These are phyloP conservation scores for Phialophora chinensis DNA, from an alignment of 2,329 filamentous ascomycete species.

Conservation along the genomic window DNA sequence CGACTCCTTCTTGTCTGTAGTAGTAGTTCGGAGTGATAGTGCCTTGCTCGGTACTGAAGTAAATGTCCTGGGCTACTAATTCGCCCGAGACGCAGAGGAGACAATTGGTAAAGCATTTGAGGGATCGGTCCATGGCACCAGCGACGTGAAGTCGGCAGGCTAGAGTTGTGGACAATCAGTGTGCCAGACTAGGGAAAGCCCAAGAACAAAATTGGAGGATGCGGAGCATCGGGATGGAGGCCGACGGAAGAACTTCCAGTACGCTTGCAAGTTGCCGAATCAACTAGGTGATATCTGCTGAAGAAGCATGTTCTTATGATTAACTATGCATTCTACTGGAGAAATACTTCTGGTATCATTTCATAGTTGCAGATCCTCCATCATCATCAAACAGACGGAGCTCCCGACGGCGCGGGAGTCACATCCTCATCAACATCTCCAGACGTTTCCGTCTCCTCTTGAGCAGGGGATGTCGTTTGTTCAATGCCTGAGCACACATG, in stretches of 20 bases:
- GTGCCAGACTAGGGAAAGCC: background rate
- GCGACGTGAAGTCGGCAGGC: background rate
- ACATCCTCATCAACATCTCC: background rate
- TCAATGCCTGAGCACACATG: background rate
- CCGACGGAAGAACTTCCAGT: background rate
- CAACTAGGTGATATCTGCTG: background rate
- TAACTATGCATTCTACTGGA: background rate
- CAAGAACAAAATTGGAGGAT: background rate
- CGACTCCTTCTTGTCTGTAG: constrained; percentile 33
- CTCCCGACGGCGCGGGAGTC: background rate
- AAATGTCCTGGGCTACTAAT: constrained; percentile 34
- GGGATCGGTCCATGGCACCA: constrained; percentile 25
- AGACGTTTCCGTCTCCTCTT: background rate
- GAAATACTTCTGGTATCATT: background rate
- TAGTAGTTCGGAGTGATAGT: constrained; percentile 37
- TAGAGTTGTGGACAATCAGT: background rate
- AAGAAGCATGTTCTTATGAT: background rate
- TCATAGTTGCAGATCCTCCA: background rate
- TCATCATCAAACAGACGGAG: background rate
- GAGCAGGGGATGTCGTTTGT: background rate
- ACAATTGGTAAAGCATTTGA: constrained; percentile 37
- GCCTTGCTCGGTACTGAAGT: constrained; percentile 32
- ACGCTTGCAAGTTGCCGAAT: no score
- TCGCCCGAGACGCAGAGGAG: constrained; percentile 34
- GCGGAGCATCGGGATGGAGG: background rate